Percentiles rank a stretch among this genome's conserved stretches.
phyloP scores from a whole-genome alignment of 2,329 filamentous ascomycete species.

The Penicillium sp. region DNA sequence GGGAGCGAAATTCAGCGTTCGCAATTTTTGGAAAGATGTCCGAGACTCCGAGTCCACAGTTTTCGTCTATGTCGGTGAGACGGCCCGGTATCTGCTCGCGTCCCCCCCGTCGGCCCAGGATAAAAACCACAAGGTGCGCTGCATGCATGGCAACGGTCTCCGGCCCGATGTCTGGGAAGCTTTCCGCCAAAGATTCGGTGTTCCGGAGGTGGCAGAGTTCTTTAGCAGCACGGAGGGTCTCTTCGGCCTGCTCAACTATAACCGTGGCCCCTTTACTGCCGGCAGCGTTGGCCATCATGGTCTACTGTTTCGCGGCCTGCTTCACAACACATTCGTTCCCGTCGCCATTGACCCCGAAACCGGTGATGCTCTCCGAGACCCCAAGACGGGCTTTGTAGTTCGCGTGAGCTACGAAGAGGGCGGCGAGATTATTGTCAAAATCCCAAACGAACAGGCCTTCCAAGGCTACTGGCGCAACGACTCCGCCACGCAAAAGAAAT shows the following conservation, averaged over 20 bases:
- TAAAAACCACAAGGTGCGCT: slow-evolving; percentile 43
- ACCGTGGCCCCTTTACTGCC: slow-evolving; percentile 58
- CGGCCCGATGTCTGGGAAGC: slow-evolving; percentile 48
- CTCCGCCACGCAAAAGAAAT: slow-evolving; percentile 63
- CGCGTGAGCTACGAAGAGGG: slow-evolving; percentile 62
- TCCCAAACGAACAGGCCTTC: slow-evolving; percentile 57
- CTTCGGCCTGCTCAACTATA: slow-evolving; percentile 57
- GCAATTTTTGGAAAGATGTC: slow-evolving; percentile 68
- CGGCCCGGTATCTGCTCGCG: slow-evolving; percentile 67
- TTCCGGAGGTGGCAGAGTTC: slow-evolving; percentile 62
- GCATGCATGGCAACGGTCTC: slow-evolving; percentile 49
- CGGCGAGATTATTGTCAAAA: slow-evolving; percentile 68
- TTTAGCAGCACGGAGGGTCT: slow-evolving; percentile 74
- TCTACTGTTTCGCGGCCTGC: slow-evolving; percentile 51
- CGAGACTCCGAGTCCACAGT: slow-evolving; percentile 63
- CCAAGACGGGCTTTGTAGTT: slow-evolving; percentile 62
- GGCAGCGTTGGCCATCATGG: slow-evolving; percentile 69
- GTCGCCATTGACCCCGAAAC: slow-evolving; percentile 66
- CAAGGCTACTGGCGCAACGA: slow-evolving; percentile 67
- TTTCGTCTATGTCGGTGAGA: slow-evolving; percentile 76
- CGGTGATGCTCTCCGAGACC: slow-evolving; percentile 62
- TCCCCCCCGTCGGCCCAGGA: slow-evolving; percentile 52
- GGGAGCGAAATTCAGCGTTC: slow-evolving; percentile 57
- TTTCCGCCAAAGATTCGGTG: slow-evolving; percentile 52
- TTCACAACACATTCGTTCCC: slow-evolving; percentile 57